phyloP scores from a whole-genome alignment of 768 basidiomycete genomes.

The Leccinum boreale region DNA sequence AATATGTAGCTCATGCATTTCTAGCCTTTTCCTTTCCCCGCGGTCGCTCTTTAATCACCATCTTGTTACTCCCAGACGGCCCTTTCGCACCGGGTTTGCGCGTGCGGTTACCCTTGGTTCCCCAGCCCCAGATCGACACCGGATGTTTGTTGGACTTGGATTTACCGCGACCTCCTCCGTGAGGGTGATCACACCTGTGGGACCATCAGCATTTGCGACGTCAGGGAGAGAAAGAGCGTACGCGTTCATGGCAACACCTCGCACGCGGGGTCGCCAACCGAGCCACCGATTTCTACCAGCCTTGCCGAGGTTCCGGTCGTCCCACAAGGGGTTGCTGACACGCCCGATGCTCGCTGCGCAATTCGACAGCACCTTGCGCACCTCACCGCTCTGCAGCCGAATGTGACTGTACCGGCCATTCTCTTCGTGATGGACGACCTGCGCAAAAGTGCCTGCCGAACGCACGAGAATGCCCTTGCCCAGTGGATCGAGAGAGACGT shows the following conservation, averaged over 20 bases:
- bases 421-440: conserved; percentile 76
- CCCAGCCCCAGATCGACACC: conserved; percentile 89
- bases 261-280: conserved; percentile 78
- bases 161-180: conserved; percentile 97
- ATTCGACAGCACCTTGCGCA: conserved; percentile 75
- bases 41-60: conserved; percentile 84
- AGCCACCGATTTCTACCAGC: conserved; percentile 89
- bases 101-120: conserved; percentile 89
- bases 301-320: conserved; percentile 81
- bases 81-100: conserved; percentile 83
- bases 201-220: background rate
- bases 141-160: conserved; percentile 96
- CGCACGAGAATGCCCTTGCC: conserved; percentile 84
- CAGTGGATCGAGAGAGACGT: conserved; percentile 68
- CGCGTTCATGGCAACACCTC: conserved; percentile 98
- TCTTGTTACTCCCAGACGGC: conserved; percentile 68
- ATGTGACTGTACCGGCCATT: conserved; percentile 74
- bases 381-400: conserved; percentile 88
- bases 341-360: conserved; percentile 89
- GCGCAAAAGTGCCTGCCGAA: conserved; percentile 83
- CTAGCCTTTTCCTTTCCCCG: conserved; percentile 57
- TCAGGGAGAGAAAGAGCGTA: conserved; percentile 35
- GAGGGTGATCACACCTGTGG: conserved; percentile 81
- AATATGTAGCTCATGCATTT: background rate
- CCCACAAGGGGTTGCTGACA: conserved; percentile 90